phyloP scores from a whole-genome alignment of 805 yeast genomes.

The Hanseniaspora taiwanica region DNA sequence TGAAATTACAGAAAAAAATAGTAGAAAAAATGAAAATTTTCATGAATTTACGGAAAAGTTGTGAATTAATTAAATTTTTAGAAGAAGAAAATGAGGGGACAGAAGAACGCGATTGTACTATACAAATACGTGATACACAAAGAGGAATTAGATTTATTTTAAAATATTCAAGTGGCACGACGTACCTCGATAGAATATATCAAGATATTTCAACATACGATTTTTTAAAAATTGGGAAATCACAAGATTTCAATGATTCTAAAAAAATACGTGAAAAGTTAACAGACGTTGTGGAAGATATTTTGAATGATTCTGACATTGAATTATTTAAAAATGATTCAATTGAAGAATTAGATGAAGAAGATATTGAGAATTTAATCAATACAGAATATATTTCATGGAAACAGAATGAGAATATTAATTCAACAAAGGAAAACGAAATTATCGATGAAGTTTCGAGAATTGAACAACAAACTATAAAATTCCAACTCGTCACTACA shows the following conservation, averaged over 20 bases:
- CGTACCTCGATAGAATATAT: not conserved
- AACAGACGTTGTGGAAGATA: not conserved
- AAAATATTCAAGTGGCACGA: slow-evolving; percentile 10
- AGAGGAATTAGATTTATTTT: slow-evolving; percentile 19
- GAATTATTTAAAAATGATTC: slow-evolving; percentile 5
- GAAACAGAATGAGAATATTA: not conserved
- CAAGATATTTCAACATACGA: not conserved
- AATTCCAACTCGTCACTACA: slow-evolving; percentile 48
- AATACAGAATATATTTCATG: not conserved
- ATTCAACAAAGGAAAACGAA: not conserved
- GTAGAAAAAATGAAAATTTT: slow-evolving; percentile 6
- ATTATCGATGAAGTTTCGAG: no score
- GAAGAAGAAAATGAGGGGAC: not conserved
- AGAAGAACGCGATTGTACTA: slow-evolving; percentile 9
- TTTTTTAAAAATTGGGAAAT: not conserved
- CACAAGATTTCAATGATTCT: not conserved
- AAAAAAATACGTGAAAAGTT: not conserved
- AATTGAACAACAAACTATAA: no score
- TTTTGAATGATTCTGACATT: not conserved
- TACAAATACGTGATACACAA: slow-evolving; percentile 22
- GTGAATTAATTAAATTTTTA: not conserved
- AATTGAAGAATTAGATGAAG: slow-evolving; percentile 3
- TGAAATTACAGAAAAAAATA: slow-evolving; percentile 35
- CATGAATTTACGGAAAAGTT: not conserved
- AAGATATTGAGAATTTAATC: not conserved